phyloP scores from a whole-genome alignment of 2,329 filamentous ascomycete genomes.

The Fusarium chuoi region DNA sequence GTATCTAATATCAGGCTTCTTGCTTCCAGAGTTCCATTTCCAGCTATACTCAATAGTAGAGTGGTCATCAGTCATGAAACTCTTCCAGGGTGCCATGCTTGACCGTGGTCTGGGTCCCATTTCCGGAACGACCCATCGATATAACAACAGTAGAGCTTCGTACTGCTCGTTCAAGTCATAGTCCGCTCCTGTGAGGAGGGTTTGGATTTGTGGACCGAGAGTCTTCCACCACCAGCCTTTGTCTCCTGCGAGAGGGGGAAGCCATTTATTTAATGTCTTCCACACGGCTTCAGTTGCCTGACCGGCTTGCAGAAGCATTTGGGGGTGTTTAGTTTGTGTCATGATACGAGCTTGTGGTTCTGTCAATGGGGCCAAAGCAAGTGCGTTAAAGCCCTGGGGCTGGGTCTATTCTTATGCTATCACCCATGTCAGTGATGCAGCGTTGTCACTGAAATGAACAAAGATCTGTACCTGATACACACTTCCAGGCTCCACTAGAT shows the following conservation, averaged over 20 bases:
- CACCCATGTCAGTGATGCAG: neutral
- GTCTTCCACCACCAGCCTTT: neutral
- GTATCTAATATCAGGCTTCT: conserved; percentile 1
- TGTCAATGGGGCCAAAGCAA: too few species aligned
- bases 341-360: neutral
- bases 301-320: neutral
- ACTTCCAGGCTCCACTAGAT: neutral
- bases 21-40: neutral
- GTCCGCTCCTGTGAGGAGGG: neutral
- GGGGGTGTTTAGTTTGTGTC: neutral
- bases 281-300: neutral
- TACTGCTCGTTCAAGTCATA: neutral
- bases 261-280: neutral
- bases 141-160: neutral
- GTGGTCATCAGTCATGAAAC: conserved; percentile 6
- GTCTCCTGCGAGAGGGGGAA: neutral
- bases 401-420: neutral
- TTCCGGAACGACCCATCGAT: neutral
- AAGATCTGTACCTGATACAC: neutral
- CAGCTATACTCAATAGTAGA: conserved; percentile 2
- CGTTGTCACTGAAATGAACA: neutral
- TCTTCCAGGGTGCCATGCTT: neutral
- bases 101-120: neutral
- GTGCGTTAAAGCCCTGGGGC: too few species aligned
- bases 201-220: neutral